Base-by-base conservation (phyloP, 305 asterid species). In the Rubia tinctorum region DNA sequence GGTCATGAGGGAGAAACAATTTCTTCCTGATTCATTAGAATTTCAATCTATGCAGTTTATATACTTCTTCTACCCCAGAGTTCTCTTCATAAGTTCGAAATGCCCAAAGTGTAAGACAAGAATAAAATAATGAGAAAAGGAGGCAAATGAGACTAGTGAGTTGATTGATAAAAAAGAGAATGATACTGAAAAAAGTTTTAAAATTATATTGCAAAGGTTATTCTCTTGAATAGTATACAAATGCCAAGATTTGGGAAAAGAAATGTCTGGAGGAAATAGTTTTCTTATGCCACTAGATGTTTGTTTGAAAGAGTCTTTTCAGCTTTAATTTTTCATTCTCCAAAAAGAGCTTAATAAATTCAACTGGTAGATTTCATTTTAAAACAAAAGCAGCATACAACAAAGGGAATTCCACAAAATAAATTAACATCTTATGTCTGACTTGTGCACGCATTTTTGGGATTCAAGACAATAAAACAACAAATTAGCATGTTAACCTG, bases 401-500 rank as follows among this genome's bases (percentile, higher is more conserved):
- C 15, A 27, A 49, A n/a, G 4, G 66, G 15, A 68, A 6, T n/a
- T 18, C 49, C 45, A 34, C 39, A 40, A 2, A 58, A 58, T 4
- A 62, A 58, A 68, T 12, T 12, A 65, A 73, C 15, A 43, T 42
- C 45, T 20, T 37, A 23, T 14, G 53, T 45, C 47, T 17, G 22
- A 71, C 15, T 66, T 30, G 43, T 39, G 62, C 43, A 55, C 18
- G 47, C 68, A 42, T 0, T 40, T 5, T 14, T 1, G 49, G 62
- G n/a, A 15, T 39, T 55, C 10, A 55, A 59, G 10, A 22, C 15
- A n/a, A 44, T 23, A 43, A 43, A 68, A 44, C 39, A 25, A 59
- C 23, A 0, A 51, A 39, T n/a, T 22, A 56, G 56, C 40, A 68
- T 53, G 62, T 55, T 66, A 82, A 69, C 75, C 39, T 49, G 69